These are phyloP conservation scores for Cyathus striatus DNA, from an alignment of 768 basidiomycete species.

Conservation along the genomic window DNA sequence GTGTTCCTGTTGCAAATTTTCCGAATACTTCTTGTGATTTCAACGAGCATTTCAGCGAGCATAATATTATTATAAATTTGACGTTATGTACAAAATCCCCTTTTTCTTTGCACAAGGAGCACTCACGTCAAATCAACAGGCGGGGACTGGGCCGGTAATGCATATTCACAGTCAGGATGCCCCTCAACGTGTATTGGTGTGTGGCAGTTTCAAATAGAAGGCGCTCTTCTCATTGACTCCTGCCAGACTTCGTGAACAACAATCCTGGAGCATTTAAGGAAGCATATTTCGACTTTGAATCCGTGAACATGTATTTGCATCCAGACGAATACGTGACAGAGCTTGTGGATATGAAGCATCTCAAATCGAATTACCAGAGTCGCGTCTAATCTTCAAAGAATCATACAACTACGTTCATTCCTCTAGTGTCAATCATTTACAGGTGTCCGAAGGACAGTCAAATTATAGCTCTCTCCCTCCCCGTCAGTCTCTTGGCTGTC, in stretches of 20 bases:
- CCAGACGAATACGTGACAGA: no score
- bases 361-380: no score
- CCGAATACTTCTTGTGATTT: not conserved
- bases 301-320: not conserved
- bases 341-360: no score
- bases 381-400: no score
- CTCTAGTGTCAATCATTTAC: no score
- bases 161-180: conserved; percentile 3
- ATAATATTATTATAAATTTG: conserved; percentile 3
- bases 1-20: not conserved
- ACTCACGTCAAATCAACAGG: conserved; percentile 1
- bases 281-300: not conserved
- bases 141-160: conserved; percentile 8
- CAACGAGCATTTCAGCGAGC: not conserved
- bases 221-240: not conserved
- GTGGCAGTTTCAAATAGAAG: not conserved
- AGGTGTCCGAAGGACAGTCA: no score
- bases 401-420: no score
- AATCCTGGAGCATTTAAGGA: not conserved
- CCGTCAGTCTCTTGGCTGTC: no score
- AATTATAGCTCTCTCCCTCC: no score
- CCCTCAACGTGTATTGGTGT: conserved; percentile 8
- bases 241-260: not conserved
- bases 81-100: not conserved
- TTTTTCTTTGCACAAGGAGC: not conserved